A percentile compares a stretch with the other conserved stretches of the same genome.
These are phyloP conservation scores for Lasiodiplodia hormozganensis DNA, from an alignment of 2,329 filamentous ascomycete genomes.

Conservation along the genomic window DNA sequence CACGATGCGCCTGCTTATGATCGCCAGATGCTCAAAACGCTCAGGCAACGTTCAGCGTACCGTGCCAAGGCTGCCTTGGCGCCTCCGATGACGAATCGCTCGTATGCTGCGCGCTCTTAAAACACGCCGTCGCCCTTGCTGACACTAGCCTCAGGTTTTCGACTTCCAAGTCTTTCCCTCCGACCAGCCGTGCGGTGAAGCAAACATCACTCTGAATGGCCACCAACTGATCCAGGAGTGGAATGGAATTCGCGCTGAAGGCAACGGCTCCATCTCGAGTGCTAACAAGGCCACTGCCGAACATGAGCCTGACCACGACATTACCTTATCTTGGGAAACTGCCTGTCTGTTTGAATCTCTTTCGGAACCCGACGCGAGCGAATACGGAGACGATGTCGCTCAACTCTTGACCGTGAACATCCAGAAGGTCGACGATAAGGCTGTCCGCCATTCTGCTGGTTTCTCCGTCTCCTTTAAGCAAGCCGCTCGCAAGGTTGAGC, in stretches of 20 bases:
- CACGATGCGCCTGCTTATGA: slow-evolving; percentile 30
- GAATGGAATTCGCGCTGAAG: slow-evolving; percentile 45
- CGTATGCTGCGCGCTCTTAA: slow-evolving; percentile 40
- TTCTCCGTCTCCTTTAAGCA: slow-evolving; percentile 51
- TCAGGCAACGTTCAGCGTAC: slow-evolving; percentile 52
- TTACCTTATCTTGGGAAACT: slow-evolving; percentile 48
- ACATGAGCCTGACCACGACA: slow-evolving; percentile 36
- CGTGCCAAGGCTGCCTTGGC: slow-evolving; percentile 52
- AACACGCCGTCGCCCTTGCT: slow-evolving; percentile 45
- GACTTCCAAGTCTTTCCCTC: slow-evolving; percentile 49
- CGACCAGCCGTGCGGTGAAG: slow-evolving; percentile 46
- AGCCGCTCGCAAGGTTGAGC: slow-evolving; percentile 42
- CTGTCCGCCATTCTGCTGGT: slow-evolving; percentile 41
- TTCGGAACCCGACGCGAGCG: slow-evolving; percentile 28
- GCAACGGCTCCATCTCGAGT: slow-evolving; percentile 42
- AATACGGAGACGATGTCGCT: slow-evolving; percentile 37
- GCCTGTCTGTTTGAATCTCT: slow-evolving; percentile 44
- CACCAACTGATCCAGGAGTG: slow-evolving; percentile 47
- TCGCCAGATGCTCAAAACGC: slow-evolving; percentile 31
- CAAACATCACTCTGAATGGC: slow-evolving; percentile 53
- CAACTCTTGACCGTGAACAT: slow-evolving; percentile 50
- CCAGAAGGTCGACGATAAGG: slow-evolving; percentile 47
- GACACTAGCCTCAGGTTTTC: slow-evolving; percentile 46
- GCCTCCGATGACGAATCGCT: slow-evolving; percentile 49
- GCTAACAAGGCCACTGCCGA: slow-evolving; percentile 35